Conservation (phyloP, 2,329 filamentous ascomycete species). For the Hypoxylon sp. region DNA sequence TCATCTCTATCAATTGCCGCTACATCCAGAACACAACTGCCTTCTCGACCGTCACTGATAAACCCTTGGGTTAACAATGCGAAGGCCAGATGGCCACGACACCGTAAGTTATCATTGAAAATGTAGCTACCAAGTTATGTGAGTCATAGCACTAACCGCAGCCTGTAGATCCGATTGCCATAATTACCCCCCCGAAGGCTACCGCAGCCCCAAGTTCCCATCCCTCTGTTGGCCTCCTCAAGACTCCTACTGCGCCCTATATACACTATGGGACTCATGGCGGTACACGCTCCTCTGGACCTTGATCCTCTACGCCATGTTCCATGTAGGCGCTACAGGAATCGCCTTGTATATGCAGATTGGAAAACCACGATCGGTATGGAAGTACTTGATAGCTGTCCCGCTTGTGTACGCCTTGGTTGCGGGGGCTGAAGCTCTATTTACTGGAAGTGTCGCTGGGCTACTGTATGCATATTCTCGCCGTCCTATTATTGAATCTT, state of each 20-base stretch:
- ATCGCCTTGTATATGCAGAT: constrained; percentile 82
- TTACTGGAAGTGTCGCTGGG: constrained; percentile 86
- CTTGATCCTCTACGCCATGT: constrained; percentile 80
- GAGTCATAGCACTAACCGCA: constrained; percentile 22
- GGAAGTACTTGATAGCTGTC: constrained; percentile 78
- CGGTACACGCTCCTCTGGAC: constrained; percentile 92
- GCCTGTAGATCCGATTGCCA: constrained; percentile 43
- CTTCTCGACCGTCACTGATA: constrained; percentile 5
- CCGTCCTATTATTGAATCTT: constrained; percentile 1
- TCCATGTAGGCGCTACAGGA: constrained; percentile 79
- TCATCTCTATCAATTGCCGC: constrained; percentile 1
- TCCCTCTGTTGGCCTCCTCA: constrained; percentile 82
- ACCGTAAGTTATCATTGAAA: constrained; percentile 37
- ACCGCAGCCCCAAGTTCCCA: constrained; percentile 80
- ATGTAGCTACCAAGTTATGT: not conserved
- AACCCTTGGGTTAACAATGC: constrained; percentile 14
- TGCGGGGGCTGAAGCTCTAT: constrained; percentile 80
- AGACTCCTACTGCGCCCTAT: constrained; percentile 72
- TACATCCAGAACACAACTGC: constrained; percentile 1
- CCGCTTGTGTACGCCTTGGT: constrained; percentile 79
- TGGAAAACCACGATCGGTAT: constrained; percentile 66
- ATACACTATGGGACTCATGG: constrained; percentile 83
- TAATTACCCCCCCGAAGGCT: constrained; percentile 65
- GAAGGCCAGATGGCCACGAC: constrained; percentile 45
- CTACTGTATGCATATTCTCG: constrained; percentile 73